Evolutionary conservation across 306 rosid species (phyloP).

Genomic region (Rosa persica): DNA sequence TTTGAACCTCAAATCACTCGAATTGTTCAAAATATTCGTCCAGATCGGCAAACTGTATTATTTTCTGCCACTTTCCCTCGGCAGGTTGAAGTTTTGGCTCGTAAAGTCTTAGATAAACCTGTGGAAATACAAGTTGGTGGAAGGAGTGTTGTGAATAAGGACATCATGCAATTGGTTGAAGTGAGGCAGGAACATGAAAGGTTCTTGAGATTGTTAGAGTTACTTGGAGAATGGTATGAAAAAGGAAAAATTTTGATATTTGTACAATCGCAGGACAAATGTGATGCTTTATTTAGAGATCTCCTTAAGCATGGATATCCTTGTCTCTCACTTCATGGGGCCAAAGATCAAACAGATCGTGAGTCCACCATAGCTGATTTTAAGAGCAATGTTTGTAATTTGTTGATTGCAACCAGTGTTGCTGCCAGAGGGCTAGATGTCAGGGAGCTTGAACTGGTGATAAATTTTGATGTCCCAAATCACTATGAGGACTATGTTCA

Average conservation of each 20-base stretch:
- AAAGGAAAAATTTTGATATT: conserved; percentile 88
- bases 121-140: conserved; percentile 96
- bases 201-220: conserved; percentile 76
- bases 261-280: conserved; percentile 90
- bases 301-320: conserved; percentile 77
- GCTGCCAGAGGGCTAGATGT: conserved; percentile 96
- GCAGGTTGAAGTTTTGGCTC: conserved; percentile 88
- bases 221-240: conserved; percentile 92
- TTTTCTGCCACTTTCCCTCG: conserved; percentile 96
- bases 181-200: conserved; percentile 81
- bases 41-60: conserved; percentile 87
- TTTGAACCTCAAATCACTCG: conserved; percentile 95
- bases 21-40: conserved; percentile 85
- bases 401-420: conserved; percentile 82
- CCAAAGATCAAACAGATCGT: conserved; percentile 89
- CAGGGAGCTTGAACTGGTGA: conserved; percentile 91
- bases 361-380: conserved; percentile 92
- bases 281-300: conserved; percentile 85
- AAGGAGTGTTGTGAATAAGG: conserved; percentile 94
- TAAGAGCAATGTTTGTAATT: conserved; percentile 83
- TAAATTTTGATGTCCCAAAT: conserved; percentile 87
- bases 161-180: conserved; percentile 79
- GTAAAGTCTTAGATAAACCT: conserved; percentile 76
- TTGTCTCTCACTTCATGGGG: conserved; percentile 86
- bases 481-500: conserved; percentile 98